phyloP scores from a whole-genome alignment of 2,329 filamentous ascomycete genomes.

The Aspergillus neoniger region DNA sequence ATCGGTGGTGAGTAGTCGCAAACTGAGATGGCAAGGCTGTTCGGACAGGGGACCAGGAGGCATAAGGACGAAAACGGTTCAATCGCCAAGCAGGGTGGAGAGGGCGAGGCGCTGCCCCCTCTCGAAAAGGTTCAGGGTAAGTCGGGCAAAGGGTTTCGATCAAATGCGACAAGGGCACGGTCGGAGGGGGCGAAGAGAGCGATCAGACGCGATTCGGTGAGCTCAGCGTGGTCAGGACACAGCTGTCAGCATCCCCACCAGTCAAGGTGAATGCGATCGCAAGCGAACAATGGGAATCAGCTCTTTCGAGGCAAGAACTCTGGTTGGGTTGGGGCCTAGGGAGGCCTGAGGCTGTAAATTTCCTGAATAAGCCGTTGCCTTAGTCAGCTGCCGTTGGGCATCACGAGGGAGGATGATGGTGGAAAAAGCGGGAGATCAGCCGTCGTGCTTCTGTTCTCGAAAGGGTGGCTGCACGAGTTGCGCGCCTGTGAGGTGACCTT shows the following conservation, averaged over 20 bases:
- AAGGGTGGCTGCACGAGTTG: not conserved
- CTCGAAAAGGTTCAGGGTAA: constrained; percentile 3
- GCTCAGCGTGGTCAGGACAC: constrained; percentile 10
- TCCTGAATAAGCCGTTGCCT: constrained; percentile 10
- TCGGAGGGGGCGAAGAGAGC: constrained; percentile 1
- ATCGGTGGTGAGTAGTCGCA: constrained; percentile 10
- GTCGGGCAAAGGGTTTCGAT: not conserved
- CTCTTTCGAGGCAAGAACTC: constrained; percentile 7
- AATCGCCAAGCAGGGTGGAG: constrained; percentile 23
- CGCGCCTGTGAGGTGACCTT: not conserved
- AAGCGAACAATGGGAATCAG: constrained; percentile 13
- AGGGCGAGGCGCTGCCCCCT: constrained; percentile 15
- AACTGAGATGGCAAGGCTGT: constrained; percentile 11
- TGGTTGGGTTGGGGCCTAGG: constrained; percentile 3
- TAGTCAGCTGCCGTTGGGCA: constrained; percentile 19
- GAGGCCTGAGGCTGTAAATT: constrained; percentile 9
- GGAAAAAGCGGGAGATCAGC: constrained; percentile 16
- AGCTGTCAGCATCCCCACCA: constrained; percentile 13
- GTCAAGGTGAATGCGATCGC: constrained; percentile 13
- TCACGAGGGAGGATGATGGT: constrained; percentile 8
- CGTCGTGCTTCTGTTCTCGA: not conserved
- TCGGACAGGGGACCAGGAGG: constrained; percentile 17
- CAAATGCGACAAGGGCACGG: not conserved
- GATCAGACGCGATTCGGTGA: not conserved
- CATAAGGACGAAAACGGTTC: constrained; percentile 30